Base-by-base conservation (phyloP, 768 basidiomycete species). In the Phlebiopsis flavidoalba region DNA sequence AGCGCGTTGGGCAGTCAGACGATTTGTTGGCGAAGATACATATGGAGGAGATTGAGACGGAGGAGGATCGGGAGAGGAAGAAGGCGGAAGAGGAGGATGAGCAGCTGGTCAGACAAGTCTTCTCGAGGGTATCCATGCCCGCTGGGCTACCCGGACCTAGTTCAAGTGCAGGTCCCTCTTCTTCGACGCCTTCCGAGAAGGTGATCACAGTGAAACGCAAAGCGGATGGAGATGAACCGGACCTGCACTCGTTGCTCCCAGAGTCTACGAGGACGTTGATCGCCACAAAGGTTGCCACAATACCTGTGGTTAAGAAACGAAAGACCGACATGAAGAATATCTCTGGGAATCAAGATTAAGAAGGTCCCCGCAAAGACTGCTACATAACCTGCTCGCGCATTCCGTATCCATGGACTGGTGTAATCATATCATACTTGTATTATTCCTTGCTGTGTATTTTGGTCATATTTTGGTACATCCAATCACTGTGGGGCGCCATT, bases 51-150 rank as follows among this genome's bases (percentile, higher is more conserved):
- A 75, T 89, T 11, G 88, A 93, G 72, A 83, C 83, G 53, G 88
- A 88, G 65, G 92, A 90, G 71, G 91, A 91, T 53, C 80, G 82
- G 45, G 84, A 85, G 67, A 79, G 79, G 70, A 84, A 80, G 71
- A 76, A 78, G 47, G 81, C 91, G 60, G 91, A 95, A 65, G 93
- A 95, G 62, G 95, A 96, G 72, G 96, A 98, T 68, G 96, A 99
- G 74, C 85, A 81, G 69, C 75, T 93, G 22, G 91, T 98, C n/a
- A 80, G 86, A 64, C 83, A 90, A 66, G 88, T 93, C 21, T 99
- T 99, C 71, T 82, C 91, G 49, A 92, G 89, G 71, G 80, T 93
- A 37, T 65, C 79, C 46, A 73, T 79, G 54, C 76, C 81, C 0
- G 72, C 5, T 11, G 55, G 54, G 1, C 53, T 62, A 19, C 62